Conservation (phyloP, 352 stramenopile genomes). For the Chrysophaeum taylorii region DNA sequence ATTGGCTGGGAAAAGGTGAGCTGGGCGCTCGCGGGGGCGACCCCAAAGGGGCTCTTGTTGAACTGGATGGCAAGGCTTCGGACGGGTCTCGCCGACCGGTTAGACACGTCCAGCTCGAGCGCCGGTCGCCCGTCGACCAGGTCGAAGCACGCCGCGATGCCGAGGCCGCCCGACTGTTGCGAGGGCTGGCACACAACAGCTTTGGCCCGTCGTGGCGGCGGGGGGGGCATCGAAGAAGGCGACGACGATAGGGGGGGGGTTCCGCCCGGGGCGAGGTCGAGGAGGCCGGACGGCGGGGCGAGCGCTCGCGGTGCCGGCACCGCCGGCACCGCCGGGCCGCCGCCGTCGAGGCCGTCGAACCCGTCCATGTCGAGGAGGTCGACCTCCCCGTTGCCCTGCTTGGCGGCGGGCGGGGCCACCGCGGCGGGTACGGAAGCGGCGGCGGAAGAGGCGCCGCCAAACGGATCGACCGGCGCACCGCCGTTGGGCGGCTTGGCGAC, state of each 20-base stretch:
- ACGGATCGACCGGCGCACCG: no score
- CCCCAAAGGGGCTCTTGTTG: constrained; percentile 94
- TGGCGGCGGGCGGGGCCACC: no score
- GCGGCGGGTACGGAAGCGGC: no score
- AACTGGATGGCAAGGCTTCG: constrained; percentile 81
- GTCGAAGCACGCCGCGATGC: constrained; percentile 56
- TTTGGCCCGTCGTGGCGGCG: constrained; percentile 39
- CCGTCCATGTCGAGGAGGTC: constrained; percentile 63
- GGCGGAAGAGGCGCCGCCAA: no score
- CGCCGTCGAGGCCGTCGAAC: constrained; percentile 44
- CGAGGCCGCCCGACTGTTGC: constrained; percentile 61
- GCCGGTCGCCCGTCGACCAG: constrained; percentile 35
- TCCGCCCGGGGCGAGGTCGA: no score
- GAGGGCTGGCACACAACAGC: constrained; percentile 33
- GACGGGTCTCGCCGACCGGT: constrained; percentile 42
- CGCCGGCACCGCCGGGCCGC: background rate
- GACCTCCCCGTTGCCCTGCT: constrained; percentile 24
- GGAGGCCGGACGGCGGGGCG: no score
- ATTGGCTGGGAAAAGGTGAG: constrained; percentile 53
- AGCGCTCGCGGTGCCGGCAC: no score
- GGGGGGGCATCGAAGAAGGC: constrained; percentile 62
- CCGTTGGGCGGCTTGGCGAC: no score
- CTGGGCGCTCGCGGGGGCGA: constrained; percentile 78
- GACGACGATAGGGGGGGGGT: no score
- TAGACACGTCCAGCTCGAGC: constrained; percentile 50